Conservation (phyloP, 495 filamentous ascomycete species). For the Xylaria scruposa region DNA sequence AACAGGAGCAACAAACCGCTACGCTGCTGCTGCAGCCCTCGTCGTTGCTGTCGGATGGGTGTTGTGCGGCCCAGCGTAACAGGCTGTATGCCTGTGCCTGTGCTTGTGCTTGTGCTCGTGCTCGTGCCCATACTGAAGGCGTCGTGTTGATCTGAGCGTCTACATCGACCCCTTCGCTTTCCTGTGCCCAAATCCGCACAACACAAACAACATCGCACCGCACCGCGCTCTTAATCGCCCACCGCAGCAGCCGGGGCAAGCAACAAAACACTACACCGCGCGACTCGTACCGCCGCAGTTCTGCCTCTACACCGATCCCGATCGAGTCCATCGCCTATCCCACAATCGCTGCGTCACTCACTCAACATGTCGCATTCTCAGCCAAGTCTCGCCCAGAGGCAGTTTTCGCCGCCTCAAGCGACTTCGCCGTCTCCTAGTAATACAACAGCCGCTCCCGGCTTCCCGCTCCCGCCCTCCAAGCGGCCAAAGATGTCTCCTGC, state of each 20-base stretch:
- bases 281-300: background rate
- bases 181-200: background rate
- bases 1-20: background rate
- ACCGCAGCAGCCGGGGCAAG: background rate
- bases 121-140: background rate
- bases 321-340: background rate
- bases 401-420: slow-evolving; percentile 47
- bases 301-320: background rate
- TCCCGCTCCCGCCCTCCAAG: slow-evolving; percentile 64
- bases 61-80: slow-evolving; percentile 29
- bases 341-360: background rate
- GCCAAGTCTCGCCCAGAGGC: slow-evolving; percentile 33
- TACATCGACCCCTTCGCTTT: background rate
- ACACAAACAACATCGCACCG: background rate
- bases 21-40: slow-evolving; percentile 21
- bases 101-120: background rate
- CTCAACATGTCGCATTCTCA: slow-evolving; percentile 40
- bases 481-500: slow-evolving; percentile 73
- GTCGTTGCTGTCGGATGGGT: slow-evolving; percentile 33
- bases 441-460: slow-evolving; percentile 30
- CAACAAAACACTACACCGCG: slow-evolving; percentile 1
- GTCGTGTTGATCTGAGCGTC: background rate
- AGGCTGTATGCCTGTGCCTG: slow-evolving; percentile 40
- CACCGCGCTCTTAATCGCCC: background rate
- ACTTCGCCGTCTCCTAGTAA: slow-evolving; percentile 44